Percentiles rank a stretch among this genome's conserved stretches.
phyloP scores from a whole-genome alignment of 805 yeast genomes.

The Wickerhamomyces pijperi region DNA sequence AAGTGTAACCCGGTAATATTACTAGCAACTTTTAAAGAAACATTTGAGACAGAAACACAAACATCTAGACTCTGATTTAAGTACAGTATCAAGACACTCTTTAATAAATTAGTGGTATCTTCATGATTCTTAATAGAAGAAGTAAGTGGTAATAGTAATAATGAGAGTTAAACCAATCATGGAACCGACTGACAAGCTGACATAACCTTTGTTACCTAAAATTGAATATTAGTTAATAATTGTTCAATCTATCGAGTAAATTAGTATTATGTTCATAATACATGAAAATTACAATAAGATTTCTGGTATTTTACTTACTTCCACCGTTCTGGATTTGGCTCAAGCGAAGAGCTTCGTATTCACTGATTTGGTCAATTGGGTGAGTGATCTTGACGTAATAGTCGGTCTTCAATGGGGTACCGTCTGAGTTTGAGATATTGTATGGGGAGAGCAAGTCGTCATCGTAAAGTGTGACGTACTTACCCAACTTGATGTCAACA shows the following conservation, averaged over 20 bases:
- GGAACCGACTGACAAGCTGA: not conserved
- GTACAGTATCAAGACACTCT: too few relatives aligned
- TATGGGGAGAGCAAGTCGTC: slow-evolving; percentile 31
- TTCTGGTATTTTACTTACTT: slow-evolving; percentile 7
- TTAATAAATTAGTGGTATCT: too few relatives aligned
- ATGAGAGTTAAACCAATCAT: not conserved
- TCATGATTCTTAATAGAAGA: not conserved
- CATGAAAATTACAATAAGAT: not conserved
- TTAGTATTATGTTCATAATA: too few relatives aligned
- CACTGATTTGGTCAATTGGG: slow-evolving; percentile 13
- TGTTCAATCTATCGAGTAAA: not conserved
- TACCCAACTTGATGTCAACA: slow-evolving; percentile 35
- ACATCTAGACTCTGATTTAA: too few relatives aligned
- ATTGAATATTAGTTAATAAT: not conserved
- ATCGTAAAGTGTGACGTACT: slow-evolving; percentile 32
- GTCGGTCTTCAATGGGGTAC: slow-evolving; percentile 19
- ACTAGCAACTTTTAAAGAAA: too few relatives aligned
- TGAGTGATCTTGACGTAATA: slow-evolving; percentile 15
- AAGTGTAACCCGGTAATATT: too few relatives aligned
- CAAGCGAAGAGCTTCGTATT: slow-evolving; percentile 16
- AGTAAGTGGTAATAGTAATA: not conserved
- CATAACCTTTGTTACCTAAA: not conserved
- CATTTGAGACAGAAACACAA: too few relatives aligned
- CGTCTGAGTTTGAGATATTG: slow-evolving; percentile 33
- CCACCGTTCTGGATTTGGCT: slow-evolving; percentile 12